Percentiles rank a stretch among this genome's conserved stretches.
Evolutionary conservation across 495 filamentous ascomycete species (phyloP).

Genomic region (Podospora fimiseda): DNA sequence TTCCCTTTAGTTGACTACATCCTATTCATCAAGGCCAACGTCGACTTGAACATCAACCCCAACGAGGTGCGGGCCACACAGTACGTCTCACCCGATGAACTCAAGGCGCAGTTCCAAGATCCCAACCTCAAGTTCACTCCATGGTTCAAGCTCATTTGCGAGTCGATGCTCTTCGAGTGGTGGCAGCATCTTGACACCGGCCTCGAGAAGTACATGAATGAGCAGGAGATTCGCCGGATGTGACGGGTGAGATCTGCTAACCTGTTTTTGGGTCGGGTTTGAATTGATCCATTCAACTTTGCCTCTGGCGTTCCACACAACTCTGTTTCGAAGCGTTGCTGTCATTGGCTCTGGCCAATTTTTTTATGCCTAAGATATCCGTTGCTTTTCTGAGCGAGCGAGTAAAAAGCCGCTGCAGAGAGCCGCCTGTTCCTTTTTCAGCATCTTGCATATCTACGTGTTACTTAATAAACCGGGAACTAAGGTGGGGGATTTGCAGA

Average conservation of each 20-base stretch:
- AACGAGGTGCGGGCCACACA: constrained; percentile 83
- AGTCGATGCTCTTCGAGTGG: constrained; percentile 98
- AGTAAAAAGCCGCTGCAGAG: constrained; percentile 19
- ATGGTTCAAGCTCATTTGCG: constrained; percentile 99
- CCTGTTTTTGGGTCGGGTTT: background rate
- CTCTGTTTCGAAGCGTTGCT: background rate
- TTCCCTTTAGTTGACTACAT: constrained; percentile 86
- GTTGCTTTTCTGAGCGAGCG: constrained; percentile 14
- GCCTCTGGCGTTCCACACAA: background rate
- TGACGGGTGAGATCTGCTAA: constrained; percentile 3
- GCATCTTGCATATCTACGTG: constrained; percentile 18
- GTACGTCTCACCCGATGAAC: constrained; percentile 75
- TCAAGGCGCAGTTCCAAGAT: constrained; percentile 82
- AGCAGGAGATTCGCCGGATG: constrained; percentile 88
- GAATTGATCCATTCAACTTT: background rate
- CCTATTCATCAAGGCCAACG: constrained; percentile 92
- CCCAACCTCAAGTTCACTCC: constrained; percentile 80
- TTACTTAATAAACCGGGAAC: constrained; percentile 8
- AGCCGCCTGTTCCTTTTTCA: constrained; percentile 23
- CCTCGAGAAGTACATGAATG: constrained; percentile 78
- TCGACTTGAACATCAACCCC: constrained; percentile 68
- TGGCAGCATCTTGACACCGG: constrained; percentile 80
- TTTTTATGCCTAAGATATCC: constrained; percentile 25
- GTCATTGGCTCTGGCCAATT: constrained; percentile 7
- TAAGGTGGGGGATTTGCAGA: constrained; percentile 1